phyloP scores from a whole-genome alignment of 495 filamentous ascomycete species.

The Astrothelium subdiscretum region DNA sequence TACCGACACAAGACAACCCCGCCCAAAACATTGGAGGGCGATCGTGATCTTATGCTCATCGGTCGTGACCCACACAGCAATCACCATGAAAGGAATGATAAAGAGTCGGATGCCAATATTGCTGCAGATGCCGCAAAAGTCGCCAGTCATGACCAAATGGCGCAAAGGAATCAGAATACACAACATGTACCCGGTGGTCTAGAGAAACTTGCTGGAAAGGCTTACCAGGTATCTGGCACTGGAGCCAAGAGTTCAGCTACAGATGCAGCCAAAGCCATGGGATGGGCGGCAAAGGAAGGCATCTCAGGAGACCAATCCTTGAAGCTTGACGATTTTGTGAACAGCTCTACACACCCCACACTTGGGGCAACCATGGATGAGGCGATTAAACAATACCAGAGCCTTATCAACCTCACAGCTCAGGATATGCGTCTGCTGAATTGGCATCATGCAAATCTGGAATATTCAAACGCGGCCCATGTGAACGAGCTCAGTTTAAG shows the following conservation, averaged over 20 bases:
- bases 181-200: conserved; percentile 25
- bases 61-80: conserved; percentile 69
- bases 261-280: conserved; percentile 59
- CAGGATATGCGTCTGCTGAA: conserved; percentile 86
- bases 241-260: conserved; percentile 34
- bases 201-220: conserved; percentile 34
- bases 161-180: conserved; percentile 12
- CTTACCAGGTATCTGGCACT: conserved; percentile 28
- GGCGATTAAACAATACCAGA: conserved; percentile 75
- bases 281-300: conserved; percentile 64
- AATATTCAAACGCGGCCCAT: conserved; percentile 91
- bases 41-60: conserved; percentile 69
- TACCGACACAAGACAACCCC: conserved; percentile 68
- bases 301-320: conserved; percentile 55
- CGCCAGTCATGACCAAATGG: background rate
- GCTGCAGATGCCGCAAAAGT: conserved; percentile 3
- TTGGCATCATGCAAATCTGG: conserved; percentile 96
- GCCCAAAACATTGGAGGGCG: conserved; percentile 66
- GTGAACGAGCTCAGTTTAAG: conserved; percentile 76
- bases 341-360: conserved; percentile 51
- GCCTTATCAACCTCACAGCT: conserved; percentile 67
- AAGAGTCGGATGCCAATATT: conserved; percentile 30
- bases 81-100: conserved; percentile 55
- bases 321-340: conserved; percentile 55
- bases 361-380: conserved; percentile 84